Percentiles rank a stretch among this genome's conserved stretches.
Conservation (phyloP, 352 stramenopile species). For the Thraustotheca clavata region DNA sequence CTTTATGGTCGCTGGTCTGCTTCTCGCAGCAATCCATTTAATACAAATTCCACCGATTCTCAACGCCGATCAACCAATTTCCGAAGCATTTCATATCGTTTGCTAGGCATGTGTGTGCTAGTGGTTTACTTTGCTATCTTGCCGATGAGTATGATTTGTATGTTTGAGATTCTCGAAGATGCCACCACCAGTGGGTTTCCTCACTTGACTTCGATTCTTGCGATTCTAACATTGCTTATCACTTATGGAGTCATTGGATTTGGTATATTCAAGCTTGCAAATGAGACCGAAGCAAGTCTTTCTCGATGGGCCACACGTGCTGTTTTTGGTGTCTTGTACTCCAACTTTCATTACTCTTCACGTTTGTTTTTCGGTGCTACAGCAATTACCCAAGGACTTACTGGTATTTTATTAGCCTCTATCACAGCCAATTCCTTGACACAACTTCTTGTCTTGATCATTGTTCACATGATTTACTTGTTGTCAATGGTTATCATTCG, state of each 20-base stretch:
- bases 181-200: conserved; percentile 24
- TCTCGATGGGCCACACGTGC: conserved; percentile 48
- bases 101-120: conserved; percentile 50
- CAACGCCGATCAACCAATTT: conserved; percentile 15
- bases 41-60: background rate
- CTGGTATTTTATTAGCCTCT: conserved; percentile 44
- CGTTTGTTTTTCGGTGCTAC: conserved; percentile 60
- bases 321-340: conserved; percentile 54
- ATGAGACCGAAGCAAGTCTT: conserved; percentile 45
- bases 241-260: conserved; percentile 37
- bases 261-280: conserved; percentile 40
- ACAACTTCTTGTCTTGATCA: conserved; percentile 48
- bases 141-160: conserved; percentile 46
- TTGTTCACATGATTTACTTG: conserved; percentile 43
- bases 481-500: conserved; percentile 36
- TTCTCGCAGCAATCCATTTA: conserved; percentile 19
- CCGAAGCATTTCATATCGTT: conserved; percentile 47
- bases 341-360: conserved; percentile 44
- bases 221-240: conserved; percentile 36
- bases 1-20: background rate
- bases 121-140: conserved; percentile 56
- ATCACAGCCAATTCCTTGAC: conserved; percentile 39
- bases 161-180: conserved; percentile 63
- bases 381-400: conserved; percentile 44
- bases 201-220: conserved; percentile 29